These are phyloP conservation scores for Malassezia brasiliensis DNA, from an alignment of 1,284 basidiomycete species.

Conservation along the genomic window DNA sequence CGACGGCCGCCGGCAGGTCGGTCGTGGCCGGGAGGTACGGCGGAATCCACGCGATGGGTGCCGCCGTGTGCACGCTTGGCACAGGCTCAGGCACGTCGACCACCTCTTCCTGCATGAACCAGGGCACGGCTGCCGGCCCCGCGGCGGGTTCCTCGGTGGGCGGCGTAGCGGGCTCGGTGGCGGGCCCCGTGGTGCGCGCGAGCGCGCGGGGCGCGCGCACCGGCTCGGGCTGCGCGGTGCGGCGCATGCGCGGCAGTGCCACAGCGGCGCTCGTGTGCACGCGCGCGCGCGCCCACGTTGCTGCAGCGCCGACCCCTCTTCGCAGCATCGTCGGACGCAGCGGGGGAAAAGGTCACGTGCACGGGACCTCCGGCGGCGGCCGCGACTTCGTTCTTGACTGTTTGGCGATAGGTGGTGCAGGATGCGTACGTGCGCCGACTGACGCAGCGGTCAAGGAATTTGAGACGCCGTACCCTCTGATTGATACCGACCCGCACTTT, in stretches of 20 bases:
- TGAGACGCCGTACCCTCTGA: constrained; percentile 41
- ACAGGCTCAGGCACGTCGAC: constrained; percentile 19
- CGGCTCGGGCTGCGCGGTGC: not conserved
- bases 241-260: constrained; percentile 3
- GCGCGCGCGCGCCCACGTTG: not conserved
- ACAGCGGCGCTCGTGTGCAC: not conserved
- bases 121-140: constrained; percentile 19
- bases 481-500: constrained; percentile 81
- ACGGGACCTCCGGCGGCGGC: not conserved
- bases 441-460: constrained; percentile 31
- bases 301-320: not conserved
- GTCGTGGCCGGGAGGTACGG: constrained; percentile 12
- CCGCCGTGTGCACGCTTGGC: not conserved
- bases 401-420: constrained; percentile 4
- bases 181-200: too few species aligned
- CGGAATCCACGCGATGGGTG: constrained; percentile 15
- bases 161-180: too few species aligned
- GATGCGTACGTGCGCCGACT: constrained; percentile 12
- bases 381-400: not conserved
- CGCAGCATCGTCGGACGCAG: not conserved
- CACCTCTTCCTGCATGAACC: constrained; percentile 33
- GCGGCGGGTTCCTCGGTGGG: too few species aligned
- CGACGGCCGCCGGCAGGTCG: constrained; percentile 23
- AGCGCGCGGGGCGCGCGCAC: too few species aligned
- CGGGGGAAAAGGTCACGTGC: not conserved